phyloP scores from a whole-genome alignment of 2,329 filamentous ascomycete species.

The Ophiosphaerella herpotricha region DNA sequence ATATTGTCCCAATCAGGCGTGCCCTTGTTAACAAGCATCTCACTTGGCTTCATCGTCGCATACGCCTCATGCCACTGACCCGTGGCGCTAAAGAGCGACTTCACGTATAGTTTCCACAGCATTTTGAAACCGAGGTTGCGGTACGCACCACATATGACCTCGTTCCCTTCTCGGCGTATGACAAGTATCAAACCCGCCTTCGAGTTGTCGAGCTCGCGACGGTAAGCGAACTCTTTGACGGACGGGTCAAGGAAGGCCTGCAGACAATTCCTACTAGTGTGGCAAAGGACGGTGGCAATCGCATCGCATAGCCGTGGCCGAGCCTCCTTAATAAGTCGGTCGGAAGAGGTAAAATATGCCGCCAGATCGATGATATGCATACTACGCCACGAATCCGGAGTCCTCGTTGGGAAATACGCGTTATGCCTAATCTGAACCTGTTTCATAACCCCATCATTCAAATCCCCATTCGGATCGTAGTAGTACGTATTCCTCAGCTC shows the following conservation, averaged over 20 bases:
- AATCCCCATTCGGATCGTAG: constrained; percentile 7
- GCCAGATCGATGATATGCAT: constrained; percentile 16
- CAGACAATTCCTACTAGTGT: constrained; percentile 14
- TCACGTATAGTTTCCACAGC: constrained; percentile 18
- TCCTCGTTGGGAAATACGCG: constrained; percentile 1
- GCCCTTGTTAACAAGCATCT: constrained; percentile 2
- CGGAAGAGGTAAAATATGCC: neutral
- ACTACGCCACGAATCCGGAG: constrained; percentile 1
- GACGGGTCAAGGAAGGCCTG: constrained; percentile 14
- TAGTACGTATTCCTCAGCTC: constrained; percentile 7
- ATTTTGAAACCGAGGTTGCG: constrained; percentile 18
- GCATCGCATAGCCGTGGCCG: constrained; percentile 20
- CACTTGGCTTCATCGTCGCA: constrained; percentile 7
- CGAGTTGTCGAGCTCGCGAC: constrained; percentile 7
- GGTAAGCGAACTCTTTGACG: constrained; percentile 18
- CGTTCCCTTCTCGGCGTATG: constrained; percentile 10
- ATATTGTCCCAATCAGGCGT: constrained; percentile 15
- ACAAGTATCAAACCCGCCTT: constrained; percentile 4
- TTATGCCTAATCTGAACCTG: neutral
- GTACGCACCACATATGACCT: constrained; percentile 16
- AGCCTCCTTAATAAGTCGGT: constrained; percentile 1
- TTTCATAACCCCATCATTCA: constrained; percentile 9
- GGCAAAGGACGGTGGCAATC: constrained; percentile 18
- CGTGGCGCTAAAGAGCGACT: constrained; percentile 5
- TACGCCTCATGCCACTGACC: constrained; percentile 21